Base-by-base conservation (phyloP, 2,329 filamentous ascomycete genomes). In the Aspergillus eucalypticola region DNA sequence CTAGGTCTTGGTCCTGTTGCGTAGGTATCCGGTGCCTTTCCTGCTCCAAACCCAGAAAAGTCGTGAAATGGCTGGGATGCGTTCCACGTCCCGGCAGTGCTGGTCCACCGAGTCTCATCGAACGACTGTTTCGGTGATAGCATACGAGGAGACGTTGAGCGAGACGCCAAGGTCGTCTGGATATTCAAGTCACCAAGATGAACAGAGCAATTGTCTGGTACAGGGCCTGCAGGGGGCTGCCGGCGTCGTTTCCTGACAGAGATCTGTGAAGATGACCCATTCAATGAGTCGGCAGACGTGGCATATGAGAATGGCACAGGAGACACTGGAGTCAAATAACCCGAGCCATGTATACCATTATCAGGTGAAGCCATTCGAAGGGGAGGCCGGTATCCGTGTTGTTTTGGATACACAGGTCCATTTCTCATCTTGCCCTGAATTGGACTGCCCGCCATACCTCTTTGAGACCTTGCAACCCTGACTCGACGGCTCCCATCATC, bases 121-220 rank as follows among this genome's bases (percentile, higher is more conserved):
- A 67, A 59, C 7, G 68, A 71, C 23, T 63, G 61, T 48, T 66
- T 67, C 50, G 54, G 58, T 5, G 70, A 69, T 23, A 61, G 46
- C 13, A 64, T 38, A 2, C 50, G 63, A 39, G 72, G 67, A 10
- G 67, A 67, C 11, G 65, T 60, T 15, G 64, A 65, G 21, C 66
- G 60, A 10, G 68, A 69, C 6, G 66, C 68, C 7, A 74, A 66
- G 39, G 62, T 62, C 29, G 67, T 64, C 2, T 72, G 67, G 41
- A 75, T 74, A 38, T 69, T 66, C 57, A 75, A 60, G 15, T 72
- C 71, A 23, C 58, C 64, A 17, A 74, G 61, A 39, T 73, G 68
- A 39, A 73, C 55, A 13, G 70, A 66, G 23, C 60, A 63, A 13
- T 51, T 41, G 46, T 70, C 70, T 2, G 62, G 52, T 27, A 56